Base-by-base conservation (phyloP, 352 stramenopile species). In the Pythium aphanidermatum region DNA sequence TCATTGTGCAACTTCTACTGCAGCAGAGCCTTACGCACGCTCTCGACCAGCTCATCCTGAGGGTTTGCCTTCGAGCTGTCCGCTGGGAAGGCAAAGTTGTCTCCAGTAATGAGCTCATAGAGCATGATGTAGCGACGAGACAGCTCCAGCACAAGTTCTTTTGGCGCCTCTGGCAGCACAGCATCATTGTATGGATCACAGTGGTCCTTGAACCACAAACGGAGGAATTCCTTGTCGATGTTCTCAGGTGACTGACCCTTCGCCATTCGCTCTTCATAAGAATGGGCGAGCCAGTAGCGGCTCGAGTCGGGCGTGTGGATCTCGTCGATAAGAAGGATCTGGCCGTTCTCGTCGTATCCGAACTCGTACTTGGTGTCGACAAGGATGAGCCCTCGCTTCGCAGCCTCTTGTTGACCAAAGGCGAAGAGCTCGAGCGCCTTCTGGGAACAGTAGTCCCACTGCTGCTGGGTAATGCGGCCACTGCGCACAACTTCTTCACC, bases 211-310 rank as follows among this genome's bases (percentile, higher is more conserved):
- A 98, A 99, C 97, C 97, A 99, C 29, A 98, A 74, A 44, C 97
- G 80, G 39, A 99, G 63, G 59, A 99, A 99, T 72, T 99, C 97
- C 80, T 99, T 99, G 72, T 99, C 97, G 52, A 99, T 98, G 67
- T 99, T 99, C 49, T 99, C 95, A 13, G 96, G 96, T 43, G 97
- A 95, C 40, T 89, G 65, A 5, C 87, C 89, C 5, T 64, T 65
- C 7, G 61, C 60, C 69, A 97, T 95, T 38, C 87, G 73, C 54
- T 88, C 60, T 33, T 95, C 73, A 60, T 97, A 98, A 21, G 90
- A 95, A 59, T 85, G 55, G 16, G 84, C 77, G 23, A 97, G 71
- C 85, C 88, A 96, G 63, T 96, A 98, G 16, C 95, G 86, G 40
- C 92, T 98, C 50, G 94, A 99, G 74, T 99, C 97, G 20, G 97